Conservation (phyloP, 306 rosid genomes). For the Pueraria montana region DNA sequence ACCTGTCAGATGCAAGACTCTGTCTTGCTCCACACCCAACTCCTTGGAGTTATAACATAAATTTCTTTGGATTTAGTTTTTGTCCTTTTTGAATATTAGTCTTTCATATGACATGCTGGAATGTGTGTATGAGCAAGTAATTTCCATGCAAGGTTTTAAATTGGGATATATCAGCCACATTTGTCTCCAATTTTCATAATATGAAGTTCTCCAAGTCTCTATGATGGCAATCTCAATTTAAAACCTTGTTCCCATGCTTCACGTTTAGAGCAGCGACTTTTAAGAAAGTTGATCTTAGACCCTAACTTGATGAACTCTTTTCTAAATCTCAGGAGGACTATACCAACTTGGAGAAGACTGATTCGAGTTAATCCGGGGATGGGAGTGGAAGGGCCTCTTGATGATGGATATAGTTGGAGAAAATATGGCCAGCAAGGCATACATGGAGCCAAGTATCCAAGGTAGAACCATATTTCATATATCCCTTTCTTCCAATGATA, state of each 20-base stretch:
- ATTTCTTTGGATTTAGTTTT: background rate
- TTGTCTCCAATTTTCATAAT: background rate
- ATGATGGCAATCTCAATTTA: background rate
- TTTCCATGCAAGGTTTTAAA: background rate
- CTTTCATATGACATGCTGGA: background rate
- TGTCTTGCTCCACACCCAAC: too few relatives aligned
- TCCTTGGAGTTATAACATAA: too few relatives aligned
- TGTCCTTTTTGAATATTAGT: background rate
- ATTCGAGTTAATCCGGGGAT: constrained; percentile 57
- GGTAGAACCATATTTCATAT: constrained; percentile 47
- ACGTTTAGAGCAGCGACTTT: background rate
- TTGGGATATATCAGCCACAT: background rate
- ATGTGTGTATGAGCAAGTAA: background rate
- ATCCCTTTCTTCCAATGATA: too few relatives aligned
- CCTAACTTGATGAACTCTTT: background rate
- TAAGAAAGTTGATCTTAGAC: background rate
- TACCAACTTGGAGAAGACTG: constrained; percentile 60
- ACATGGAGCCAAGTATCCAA: constrained; percentile 70
- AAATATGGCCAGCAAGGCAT: constrained; percentile 83
- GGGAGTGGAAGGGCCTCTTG: constrained; percentile 67
- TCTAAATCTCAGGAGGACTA: constrained; percentile 49
- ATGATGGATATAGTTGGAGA: constrained; percentile 35
- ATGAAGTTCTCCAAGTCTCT: background rate
- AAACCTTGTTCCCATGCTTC: background rate
- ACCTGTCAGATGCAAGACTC: too few relatives aligned